These are phyloP conservation scores for Blastobotrys attinorum DNA, from an alignment of 805 yeast genomes.

Conservation along the genomic window DNA sequence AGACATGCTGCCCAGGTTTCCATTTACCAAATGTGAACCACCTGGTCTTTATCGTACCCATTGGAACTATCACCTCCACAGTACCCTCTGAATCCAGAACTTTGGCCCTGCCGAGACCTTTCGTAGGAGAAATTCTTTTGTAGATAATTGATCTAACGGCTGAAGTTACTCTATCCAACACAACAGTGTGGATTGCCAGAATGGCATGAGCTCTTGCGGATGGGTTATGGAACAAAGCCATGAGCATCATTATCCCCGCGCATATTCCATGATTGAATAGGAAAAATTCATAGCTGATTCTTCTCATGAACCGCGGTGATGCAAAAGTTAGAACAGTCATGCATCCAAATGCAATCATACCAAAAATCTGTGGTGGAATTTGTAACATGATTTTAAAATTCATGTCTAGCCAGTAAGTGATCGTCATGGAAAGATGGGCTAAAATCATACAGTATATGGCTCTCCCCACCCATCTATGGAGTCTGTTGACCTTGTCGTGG, in stretches of 20 bases:
- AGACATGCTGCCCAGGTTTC: constrained; percentile 43
- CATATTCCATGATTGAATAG: constrained; percentile 37
- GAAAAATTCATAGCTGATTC: constrained; percentile 37
- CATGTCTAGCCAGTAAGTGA: constrained; percentile 36
- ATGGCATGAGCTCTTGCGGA: constrained; percentile 31
- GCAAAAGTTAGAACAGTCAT: constrained; percentile 34
- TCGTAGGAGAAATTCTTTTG: constrained; percentile 32
- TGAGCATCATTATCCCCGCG: constrained; percentile 36
- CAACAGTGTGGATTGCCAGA: constrained; percentile 37
- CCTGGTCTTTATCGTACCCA: constrained; percentile 12
- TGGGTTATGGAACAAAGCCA: constrained; percentile 36
- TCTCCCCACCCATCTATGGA: constrained; percentile 42
- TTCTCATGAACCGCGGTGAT: constrained; percentile 31
- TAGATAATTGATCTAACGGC: constrained; percentile 31
- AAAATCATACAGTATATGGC: constrained; percentile 32
- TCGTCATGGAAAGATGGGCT: constrained; percentile 31
- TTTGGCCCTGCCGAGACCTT: constrained; percentile 33
- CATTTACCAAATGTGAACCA: constrained; percentile 28
- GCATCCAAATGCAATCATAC: constrained; percentile 37
- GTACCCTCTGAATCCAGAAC: constrained; percentile 35
- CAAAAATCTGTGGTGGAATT: constrained; percentile 46
- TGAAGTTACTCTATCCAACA: constrained; percentile 33
- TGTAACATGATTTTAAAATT: constrained; percentile 33
- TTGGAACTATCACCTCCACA: constrained; percentile 33
- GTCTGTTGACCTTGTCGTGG: constrained; percentile 32